Evolutionary conservation across 345 rosid species (phyloP).

Genomic region (Kernera saxatilis): DNA sequence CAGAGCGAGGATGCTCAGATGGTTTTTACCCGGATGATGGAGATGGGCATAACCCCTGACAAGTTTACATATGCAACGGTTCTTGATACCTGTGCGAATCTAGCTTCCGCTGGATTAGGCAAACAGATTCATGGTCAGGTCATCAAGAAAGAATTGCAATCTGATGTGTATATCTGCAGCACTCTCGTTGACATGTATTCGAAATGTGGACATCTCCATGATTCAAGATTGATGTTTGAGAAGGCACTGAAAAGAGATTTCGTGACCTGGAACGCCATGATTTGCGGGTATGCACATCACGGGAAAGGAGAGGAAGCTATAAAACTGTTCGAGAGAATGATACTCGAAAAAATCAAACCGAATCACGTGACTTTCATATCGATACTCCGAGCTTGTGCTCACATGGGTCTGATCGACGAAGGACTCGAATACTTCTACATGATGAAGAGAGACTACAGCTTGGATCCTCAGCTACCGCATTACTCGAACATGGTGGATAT

Average conservation of each 20-base stretch:
- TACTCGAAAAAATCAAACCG: slow-evolving; percentile 46
- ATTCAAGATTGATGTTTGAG: slow-evolving; percentile 62
- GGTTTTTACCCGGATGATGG: slow-evolving; percentile 60
- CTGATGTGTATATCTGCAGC: slow-evolving; percentile 74
- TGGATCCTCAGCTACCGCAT: slow-evolving; percentile 78
- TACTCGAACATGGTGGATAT: slow-evolving; percentile 91
- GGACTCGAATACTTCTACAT: slow-evolving; percentile 59
- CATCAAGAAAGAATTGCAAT: slow-evolving; percentile 65
- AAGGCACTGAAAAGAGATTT: slow-evolving; percentile 60
- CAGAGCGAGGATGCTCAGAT: slow-evolving; percentile 81
- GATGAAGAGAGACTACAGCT: slow-evolving; percentile 53
- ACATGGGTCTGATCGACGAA: slow-evolving; percentile 58
- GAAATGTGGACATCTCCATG: slow-evolving; percentile 79
- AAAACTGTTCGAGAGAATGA: slow-evolving; percentile 55
- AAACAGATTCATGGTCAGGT: slow-evolving; percentile 84
- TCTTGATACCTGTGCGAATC: slow-evolving; percentile 82
- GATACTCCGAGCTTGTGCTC: slow-evolving; percentile 91
- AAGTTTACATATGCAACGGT: slow-evolving; percentile 79
- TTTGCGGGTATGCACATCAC: slow-evolving; percentile 81
- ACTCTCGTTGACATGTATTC: slow-evolving; percentile 97
- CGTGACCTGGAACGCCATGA: slow-evolving; percentile 94
- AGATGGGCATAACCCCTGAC: slow-evolving; percentile 60
- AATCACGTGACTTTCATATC: slow-evolving; percentile 84
- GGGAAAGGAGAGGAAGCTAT: slow-evolving; percentile 81
- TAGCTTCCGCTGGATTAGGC: slow-evolving; percentile 73